phyloP scores from a whole-genome alignment of 352 stramenopile genomes.

The Phytophthora syringae region DNA sequence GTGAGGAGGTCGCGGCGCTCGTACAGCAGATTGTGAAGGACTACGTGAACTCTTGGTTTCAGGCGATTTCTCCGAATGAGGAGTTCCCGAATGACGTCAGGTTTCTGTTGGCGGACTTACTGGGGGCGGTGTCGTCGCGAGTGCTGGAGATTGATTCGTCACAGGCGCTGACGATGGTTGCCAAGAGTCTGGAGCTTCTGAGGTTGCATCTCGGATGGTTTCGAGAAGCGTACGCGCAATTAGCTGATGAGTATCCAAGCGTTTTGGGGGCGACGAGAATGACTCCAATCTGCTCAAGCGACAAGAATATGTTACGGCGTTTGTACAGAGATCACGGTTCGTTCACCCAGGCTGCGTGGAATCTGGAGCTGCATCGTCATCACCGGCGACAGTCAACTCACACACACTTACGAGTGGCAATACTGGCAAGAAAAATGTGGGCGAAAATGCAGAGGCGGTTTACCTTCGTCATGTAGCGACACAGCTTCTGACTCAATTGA shows the following conservation, averaged over 20 bases:
- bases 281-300: slow-evolving; percentile 54
- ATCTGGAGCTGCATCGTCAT: slow-evolving; percentile 8
- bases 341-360: slow-evolving; percentile 70
- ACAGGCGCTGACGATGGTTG: slow-evolving; percentile 64
- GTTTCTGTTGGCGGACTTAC: slow-evolving; percentile 68
- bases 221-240: slow-evolving; percentile 70
- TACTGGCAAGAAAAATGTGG: too few species aligned
- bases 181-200: slow-evolving; percentile 70
- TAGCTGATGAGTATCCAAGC: slow-evolving; percentile 62
- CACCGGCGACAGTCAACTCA: slow-evolving; percentile 1
- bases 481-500: slow-evolving; percentile 70
- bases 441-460: slow-evolving; percentile 51
- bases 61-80: slow-evolving; percentile 65
- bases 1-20: slow-evolving; percentile 66
- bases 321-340: slow-evolving; percentile 67
- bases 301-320: slow-evolving; percentile 61
- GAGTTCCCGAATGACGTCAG: slow-evolving; percentile 73
- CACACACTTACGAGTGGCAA: background rate
- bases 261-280: slow-evolving; percentile 64
- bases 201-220: slow-evolving; percentile 83
- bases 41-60: slow-evolving; percentile 77
- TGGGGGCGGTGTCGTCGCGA: slow-evolving; percentile 60
- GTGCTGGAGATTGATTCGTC: slow-evolving; percentile 75
- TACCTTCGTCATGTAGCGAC: slow-evolving; percentile 76
- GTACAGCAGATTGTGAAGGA: slow-evolving; percentile 57